Conservation (phyloP, 305 asterid genomes). For the Fraxinus angustifolia region DNA sequence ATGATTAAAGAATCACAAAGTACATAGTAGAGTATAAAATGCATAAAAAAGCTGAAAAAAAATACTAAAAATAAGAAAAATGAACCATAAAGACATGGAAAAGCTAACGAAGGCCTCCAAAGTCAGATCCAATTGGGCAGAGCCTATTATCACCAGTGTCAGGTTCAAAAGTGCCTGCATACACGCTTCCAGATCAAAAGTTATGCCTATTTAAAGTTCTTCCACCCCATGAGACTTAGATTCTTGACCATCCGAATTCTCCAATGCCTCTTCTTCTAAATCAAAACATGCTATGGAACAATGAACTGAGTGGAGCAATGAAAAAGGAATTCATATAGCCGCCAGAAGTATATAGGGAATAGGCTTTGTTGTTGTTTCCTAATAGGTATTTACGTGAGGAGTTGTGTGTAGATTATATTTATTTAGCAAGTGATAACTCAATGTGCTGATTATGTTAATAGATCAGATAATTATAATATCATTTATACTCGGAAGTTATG, state of each 20-base stretch:
- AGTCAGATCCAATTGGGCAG: background rate
- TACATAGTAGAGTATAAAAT: background rate
- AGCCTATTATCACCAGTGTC: background rate
- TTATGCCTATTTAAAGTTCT: background rate
- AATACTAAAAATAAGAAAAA: background rate
- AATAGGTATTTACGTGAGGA: background rate
- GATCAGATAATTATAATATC: background rate
- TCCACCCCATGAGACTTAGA: background rate
- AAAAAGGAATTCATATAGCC: background rate
- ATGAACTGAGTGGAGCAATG: background rate
- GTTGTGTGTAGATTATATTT: background rate
- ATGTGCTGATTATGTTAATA: background rate
- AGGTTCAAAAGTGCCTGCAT: background rate
- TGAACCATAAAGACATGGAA: background rate
- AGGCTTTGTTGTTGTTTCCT: background rate
- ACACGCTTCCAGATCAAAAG: background rate
- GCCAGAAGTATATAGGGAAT: background rate
- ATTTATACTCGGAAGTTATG: background rate
- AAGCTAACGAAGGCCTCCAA: background rate
- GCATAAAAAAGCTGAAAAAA: background rate
- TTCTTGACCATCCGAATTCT: background rate
- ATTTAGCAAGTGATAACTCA: background rate
- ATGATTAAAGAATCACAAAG: background rate
- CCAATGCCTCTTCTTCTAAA: background rate
- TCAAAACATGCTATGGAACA: background rate